A percentile compares a stretch with the other conserved stretches of the same genome.
phyloP scores from a whole-genome alignment of 768 basidiomycete genomes.

The Naganishia onofrii region DNA sequence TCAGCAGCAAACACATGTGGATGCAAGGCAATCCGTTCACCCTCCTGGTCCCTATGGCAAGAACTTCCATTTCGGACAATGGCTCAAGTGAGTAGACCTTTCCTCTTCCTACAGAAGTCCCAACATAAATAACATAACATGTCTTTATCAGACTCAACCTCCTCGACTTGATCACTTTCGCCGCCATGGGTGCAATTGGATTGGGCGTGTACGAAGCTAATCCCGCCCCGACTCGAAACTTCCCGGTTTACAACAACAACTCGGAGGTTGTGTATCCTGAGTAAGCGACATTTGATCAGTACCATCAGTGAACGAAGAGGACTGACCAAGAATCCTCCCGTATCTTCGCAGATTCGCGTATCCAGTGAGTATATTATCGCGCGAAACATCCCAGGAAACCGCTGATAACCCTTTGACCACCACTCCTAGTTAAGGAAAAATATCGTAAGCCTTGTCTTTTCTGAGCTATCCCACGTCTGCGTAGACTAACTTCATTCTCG shows the following conservation, averaged over 20 bases:
- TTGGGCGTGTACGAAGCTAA: conserved; percentile 60
- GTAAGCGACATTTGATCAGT: conserved; percentile 36
- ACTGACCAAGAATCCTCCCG: background rate
- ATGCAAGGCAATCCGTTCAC: background rate
- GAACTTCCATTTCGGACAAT: conserved; percentile 19
- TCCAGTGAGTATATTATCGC: conserved; percentile 45
- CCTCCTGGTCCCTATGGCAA: conserved; percentile 24
- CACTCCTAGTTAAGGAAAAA: conserved; percentile 53
- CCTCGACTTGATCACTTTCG: conserved; percentile 61
- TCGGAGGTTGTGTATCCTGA: conserved; percentile 59
- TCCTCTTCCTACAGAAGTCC: background rate
- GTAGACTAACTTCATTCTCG: conserved; percentile 11
- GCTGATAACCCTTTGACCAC: background rate
- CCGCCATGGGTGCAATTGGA: conserved; percentile 58
- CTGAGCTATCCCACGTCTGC: background rate
- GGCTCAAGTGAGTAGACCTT: conserved; percentile 23
- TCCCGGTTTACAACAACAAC: conserved; percentile 42
- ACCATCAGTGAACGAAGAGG: background rate
- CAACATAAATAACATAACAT: background rate
- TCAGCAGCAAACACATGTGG: background rate
- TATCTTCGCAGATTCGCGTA: conserved; percentile 49
- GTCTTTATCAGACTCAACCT: conserved; percentile 55
- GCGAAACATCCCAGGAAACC: background rate
- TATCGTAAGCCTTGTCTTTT: conserved; percentile 42
- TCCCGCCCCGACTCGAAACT: conserved; percentile 48